Evolutionary conservation across 2,329 filamentous ascomycete species (phyloP).

Genomic region (Talaromyces sp.): DNA sequence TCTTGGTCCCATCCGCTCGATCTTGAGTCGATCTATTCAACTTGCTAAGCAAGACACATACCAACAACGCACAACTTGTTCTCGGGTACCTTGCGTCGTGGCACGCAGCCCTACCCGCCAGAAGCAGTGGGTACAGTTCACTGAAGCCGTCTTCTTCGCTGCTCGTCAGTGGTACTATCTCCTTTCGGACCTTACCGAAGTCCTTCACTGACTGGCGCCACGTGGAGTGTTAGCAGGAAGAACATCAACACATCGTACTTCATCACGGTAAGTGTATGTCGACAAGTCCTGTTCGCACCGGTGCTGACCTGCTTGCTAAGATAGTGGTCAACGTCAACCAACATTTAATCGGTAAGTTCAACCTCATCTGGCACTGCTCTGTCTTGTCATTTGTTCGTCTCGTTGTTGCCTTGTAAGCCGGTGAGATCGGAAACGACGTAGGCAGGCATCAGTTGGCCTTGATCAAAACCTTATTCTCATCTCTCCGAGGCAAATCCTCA

Average conservation of each 20-base stretch:
- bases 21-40: constrained; percentile 7
- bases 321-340: not conserved
- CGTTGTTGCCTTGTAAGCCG: not conserved
- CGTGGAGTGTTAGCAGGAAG: not conserved
- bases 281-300: not conserved
- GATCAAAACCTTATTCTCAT: not conserved
- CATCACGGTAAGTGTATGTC: not conserved
- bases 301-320: too few relatives aligned
- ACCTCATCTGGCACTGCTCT: not conserved
- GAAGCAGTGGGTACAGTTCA: constrained; percentile 2
- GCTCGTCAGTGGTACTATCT: not conserved
- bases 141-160: not conserved
- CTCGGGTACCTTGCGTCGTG: constrained; percentile 13
- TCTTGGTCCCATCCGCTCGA: constrained; percentile 9
- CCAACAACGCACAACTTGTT: not conserved
- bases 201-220: constrained; percentile 2
- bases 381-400: not conserved
- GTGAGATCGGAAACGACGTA: constrained; percentile 1
- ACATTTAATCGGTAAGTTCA: not conserved
- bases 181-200: constrained; percentile 3
- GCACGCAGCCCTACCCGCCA: constrained; percentile 9
- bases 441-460: not conserved
- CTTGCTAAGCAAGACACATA: not conserved
- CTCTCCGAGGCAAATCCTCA: not conserved
- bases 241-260: not conserved